A percentile compares a stretch with the other conserved stretches of the same genome.
These are phyloP conservation scores for Eucalyptus grandis DNA, from an alignment of 345 rosid species.

Conservation along the genomic window DNA sequence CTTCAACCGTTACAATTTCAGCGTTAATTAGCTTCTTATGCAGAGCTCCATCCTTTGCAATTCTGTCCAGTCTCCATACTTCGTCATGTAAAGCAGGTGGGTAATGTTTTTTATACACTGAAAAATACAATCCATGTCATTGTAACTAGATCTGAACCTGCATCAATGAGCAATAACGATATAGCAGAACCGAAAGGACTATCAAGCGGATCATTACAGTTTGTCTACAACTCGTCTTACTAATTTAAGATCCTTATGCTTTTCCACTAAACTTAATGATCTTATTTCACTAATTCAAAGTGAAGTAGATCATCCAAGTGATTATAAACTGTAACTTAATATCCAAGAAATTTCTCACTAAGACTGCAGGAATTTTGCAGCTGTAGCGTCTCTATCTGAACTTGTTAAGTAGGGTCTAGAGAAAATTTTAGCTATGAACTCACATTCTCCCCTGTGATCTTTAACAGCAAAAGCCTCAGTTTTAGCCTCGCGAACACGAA, in stretches of 20 bases:
- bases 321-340: background rate
- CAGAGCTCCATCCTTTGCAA: slow-evolving; percentile 92
- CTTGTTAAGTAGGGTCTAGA: background rate
- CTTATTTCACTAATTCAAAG: background rate
- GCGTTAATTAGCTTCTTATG: slow-evolving; percentile 69
- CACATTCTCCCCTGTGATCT: slow-evolving; percentile 96
- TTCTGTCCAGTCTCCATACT: slow-evolving; percentile 94
- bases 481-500: slow-evolving; percentile 71
- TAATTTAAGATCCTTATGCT: background rate
- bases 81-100: slow-evolving; percentile 92
- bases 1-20: slow-evolving; percentile 62
- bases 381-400: background rate
- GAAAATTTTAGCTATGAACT: slow-evolving; percentile 3
- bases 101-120: slow-evolving; percentile 93
- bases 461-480: slow-evolving; percentile 89
- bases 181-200: background rate
- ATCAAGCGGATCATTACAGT: background rate
- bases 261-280: background rate
- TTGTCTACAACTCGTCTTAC: background rate
- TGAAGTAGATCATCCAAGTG: background rate
- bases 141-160: background rate
- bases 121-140: background rate
- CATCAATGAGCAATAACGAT: background rate
- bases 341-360: background rate
- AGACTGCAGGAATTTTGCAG: background rate